phyloP scores from a whole-genome alignment of 805 yeast genomes.

The Kazachstania taianensis region DNA sequence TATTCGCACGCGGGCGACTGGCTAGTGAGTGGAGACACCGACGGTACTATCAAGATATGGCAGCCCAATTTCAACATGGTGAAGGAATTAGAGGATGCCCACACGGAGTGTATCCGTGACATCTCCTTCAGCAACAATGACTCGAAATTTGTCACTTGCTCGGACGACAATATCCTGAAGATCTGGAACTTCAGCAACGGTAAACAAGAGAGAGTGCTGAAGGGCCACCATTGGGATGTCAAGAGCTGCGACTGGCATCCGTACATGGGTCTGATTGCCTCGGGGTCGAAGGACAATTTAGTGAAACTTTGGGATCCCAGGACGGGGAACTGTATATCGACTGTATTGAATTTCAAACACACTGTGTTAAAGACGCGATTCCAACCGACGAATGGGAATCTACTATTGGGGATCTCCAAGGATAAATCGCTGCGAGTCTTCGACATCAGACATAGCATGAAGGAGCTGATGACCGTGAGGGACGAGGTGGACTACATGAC shows the following conservation, averaged over 20 bases:
- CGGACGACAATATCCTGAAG: conserved; percentile 84
- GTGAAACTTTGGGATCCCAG: conserved; percentile 97
- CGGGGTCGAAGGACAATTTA: conserved; percentile 92
- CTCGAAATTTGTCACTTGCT: conserved; percentile 82
- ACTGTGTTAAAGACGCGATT: conserved; percentile 81
- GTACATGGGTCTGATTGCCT: conserved; percentile 68
- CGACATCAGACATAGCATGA: conserved; percentile 72
- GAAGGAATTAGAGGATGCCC: conserved; percentile 46
- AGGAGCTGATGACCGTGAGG: conserved; percentile 59
- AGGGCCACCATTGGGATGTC: conserved; percentile 98
- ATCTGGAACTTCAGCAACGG: conserved; percentile 93
- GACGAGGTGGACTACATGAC: conserved; percentile 82
- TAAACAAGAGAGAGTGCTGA: conserved; percentile 63
- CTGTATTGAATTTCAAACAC: conserved; percentile 87
- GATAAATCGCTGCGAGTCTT: conserved; percentile 83
- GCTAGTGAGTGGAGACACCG: conserved; percentile 90
- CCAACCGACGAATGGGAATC: conserved; percentile 66
- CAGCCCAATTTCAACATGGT: conserved; percentile 97
- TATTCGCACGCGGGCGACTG: conserved; percentile 90
- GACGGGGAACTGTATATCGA: conserved; percentile 57
- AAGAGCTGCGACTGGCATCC: conserved; percentile 98
- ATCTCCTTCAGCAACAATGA: conserved; percentile 86
- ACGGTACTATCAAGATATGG: conserved; percentile 89
- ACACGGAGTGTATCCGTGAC: conserved; percentile 71
- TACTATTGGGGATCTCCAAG: conserved; percentile 78